Base-by-base conservation (phyloP, 2,329 filamentous ascomycete genomes). In the Penicillium expansum region DNA sequence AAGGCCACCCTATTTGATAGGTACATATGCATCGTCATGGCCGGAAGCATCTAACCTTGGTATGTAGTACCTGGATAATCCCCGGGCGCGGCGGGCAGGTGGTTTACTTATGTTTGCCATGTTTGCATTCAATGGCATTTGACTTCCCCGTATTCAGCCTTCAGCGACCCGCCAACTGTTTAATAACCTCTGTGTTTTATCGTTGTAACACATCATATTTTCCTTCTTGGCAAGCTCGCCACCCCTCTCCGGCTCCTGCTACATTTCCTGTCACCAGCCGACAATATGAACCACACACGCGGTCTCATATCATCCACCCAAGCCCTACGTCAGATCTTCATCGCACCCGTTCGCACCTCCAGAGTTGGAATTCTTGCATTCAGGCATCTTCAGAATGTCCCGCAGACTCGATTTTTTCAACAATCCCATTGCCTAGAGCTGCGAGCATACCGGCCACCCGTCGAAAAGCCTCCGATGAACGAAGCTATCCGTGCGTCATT, bases 261-360 rank as follows among this genome's bases (percentile, higher is more conserved):
- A 18, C 5, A 14, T 14, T 52, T 11, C 13, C 18, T 9, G 16
- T 14, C 18, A 44, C 16, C 20, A 29, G 38, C 38, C 20, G 22
- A 14, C 55, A 65, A 55, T 18, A 74, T 74, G 72, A 71, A 67
- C 53, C 70, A 72, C 56, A 67, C 64, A 30, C 70, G 71, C 50
- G 63, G 69, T 42, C 65, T 74, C 57, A 53, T 70, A 39, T 72
- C 70, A 7, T 68, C 67, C 11, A 66, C 70, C 48, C 70, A 71
- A 47, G 68, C 66, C 18, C 60, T 73, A 51, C 70, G 70, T 52
- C 66, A 62, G 44, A 67, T 64, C 47, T 72, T 73, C 59, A 48
- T 71, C 16, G 7, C 61, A 32, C 63, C 71, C 18, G 47, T 61
- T 39, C 50, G 59, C 55, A 52, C 44, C 27, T 39, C 63, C 29